These are phyloP conservation scores for Massarina eburnea DNA, from an alignment of 2,329 filamentous ascomycete genomes.

Conservation along the genomic window DNA sequence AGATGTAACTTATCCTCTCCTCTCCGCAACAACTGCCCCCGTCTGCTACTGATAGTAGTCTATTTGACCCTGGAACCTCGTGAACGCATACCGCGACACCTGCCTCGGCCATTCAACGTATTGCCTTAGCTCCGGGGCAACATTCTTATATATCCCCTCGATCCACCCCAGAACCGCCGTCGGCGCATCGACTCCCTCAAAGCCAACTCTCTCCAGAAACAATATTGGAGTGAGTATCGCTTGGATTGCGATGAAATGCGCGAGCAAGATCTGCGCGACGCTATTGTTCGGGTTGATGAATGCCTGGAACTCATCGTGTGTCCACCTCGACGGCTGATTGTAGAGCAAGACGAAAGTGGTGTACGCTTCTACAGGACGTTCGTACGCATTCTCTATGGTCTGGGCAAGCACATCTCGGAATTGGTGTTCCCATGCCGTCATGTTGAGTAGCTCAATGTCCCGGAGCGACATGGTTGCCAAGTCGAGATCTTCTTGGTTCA, in stretches of 20 bases:
- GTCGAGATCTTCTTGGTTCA: conserved; percentile 33
- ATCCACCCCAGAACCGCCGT: conserved; percentile 36
- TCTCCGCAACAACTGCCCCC: neutral
- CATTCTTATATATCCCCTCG: conserved; percentile 34
- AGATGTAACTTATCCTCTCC: neutral
- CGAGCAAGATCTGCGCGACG: conserved; percentile 47
- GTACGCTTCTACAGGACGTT: conserved; percentile 41
- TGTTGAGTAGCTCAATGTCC: conserved; percentile 24
- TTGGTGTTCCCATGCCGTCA: conserved; percentile 29
- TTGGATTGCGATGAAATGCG: conserved; percentile 52
- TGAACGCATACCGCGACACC: conserved; percentile 32
- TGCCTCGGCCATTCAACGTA: conserved; percentile 34
- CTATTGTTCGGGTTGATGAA: conserved; percentile 49
- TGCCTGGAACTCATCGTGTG: conserved; percentile 44
- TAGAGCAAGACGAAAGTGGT: conserved; percentile 47
- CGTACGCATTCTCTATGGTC: conserved; percentile 32
- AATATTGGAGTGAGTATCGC: conserved; percentile 48
- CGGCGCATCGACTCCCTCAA: conserved; percentile 36
- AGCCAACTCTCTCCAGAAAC: conserved; percentile 35
- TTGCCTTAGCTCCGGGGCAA: conserved; percentile 23
- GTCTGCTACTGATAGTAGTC: conserved; percentile 14
- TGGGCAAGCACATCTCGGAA: conserved; percentile 30
- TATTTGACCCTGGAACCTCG: conserved; percentile 29
- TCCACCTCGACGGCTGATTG: conserved; percentile 44
- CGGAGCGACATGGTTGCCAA: conserved; percentile 32